Base-by-base conservation (phyloP, 352 stramenopile species). In the Pythium coloratum region DNA sequence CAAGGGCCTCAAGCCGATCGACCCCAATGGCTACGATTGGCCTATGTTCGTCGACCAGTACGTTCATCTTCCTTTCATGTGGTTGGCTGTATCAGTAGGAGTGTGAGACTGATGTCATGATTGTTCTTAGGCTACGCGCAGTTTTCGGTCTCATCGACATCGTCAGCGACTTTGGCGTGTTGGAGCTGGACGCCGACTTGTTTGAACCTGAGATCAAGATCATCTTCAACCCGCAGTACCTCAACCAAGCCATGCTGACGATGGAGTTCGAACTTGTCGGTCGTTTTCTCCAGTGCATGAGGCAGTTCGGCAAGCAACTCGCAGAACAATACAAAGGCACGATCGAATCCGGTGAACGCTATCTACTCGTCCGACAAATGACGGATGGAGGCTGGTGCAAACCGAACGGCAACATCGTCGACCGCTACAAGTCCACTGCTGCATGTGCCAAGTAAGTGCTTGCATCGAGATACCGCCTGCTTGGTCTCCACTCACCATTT, bases 391-490 rank as follows among this genome's bases (percentile, higher is more conserved):
- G 78, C 51, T 95, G 88, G 87, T 88, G 81, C 64, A 88, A 88
- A 54, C 47, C 71, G 3, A 77, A 76, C 50, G 82, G 78, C 7
- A 81, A 70, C 3, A 72, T 70, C 0, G 71, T 86, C 13, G 85
- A 94, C 30, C 85, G 88, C 63, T 95, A 90, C 75, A 95, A 95
- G 55, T 72, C 86, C 2, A 95, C 88, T 1, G 82, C 90, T 30
- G 85, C 80, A 4, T 95, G 88, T 57, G 75, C 87, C 4, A 95
- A 93, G 86, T 95, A 76, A 68, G 82, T 44, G 32, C 10, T 34
- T 36, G 46, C 5, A 36, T 30, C 2, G 24, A 20, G 9, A 28
- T 38, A 10, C 10, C 33, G 33, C 33, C 10, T 38, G 33, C 6
- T 38, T 38, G 10, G 33, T 44, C 0, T 44, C 36, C 16, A 7